These are phyloP conservation scores for Odontarrhena argentea DNA, from an alignment of 345 rosid species.

Conservation along the genomic window DNA sequence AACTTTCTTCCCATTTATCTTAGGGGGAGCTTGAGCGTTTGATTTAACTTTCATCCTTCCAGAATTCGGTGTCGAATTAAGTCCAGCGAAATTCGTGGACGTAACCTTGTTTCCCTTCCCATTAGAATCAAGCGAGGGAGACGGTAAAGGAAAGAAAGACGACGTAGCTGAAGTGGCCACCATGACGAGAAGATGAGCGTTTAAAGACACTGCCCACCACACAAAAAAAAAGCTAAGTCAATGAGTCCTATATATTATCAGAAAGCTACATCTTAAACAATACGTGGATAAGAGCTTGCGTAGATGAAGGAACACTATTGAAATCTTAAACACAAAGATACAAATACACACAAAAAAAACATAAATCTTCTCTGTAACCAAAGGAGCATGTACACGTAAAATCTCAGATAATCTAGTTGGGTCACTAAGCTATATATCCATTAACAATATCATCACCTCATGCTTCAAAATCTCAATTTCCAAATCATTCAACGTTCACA, in stretches of 20 bases:
- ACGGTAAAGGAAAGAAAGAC: conserved; percentile 64
- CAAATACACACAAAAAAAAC: background rate
- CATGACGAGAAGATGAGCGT: conserved; percentile 48
- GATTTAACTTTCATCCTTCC: conserved; percentile 76
- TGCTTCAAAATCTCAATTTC: conserved; percentile 2
- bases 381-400: background rate
- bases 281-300: background rate
- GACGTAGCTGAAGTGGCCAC: conserved; percentile 78
- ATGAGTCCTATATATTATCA: background rate
- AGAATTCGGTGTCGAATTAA: conserved; percentile 50
- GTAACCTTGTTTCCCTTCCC: conserved; percentile 55
- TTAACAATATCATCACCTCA: background rate
- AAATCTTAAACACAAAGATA: background rate
- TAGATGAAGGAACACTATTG: background rate
- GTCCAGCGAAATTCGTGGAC: conserved; percentile 54
- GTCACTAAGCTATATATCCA: conserved; percentile 4
- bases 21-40: conserved; percentile 86
- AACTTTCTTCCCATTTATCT: conserved; percentile 75
- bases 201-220: conserved; percentile 29
- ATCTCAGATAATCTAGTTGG: background rate
- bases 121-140: conserved; percentile 54
- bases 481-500: background rate
- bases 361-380: background rate
- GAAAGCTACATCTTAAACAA: background rate
- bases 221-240: background rate